Percentiles rank a stretch among this genome's conserved stretches.
phyloP scores from a whole-genome alignment of 176 grass and related monocot species.

The sorghum (Sorghum bicolor) region DNA sequence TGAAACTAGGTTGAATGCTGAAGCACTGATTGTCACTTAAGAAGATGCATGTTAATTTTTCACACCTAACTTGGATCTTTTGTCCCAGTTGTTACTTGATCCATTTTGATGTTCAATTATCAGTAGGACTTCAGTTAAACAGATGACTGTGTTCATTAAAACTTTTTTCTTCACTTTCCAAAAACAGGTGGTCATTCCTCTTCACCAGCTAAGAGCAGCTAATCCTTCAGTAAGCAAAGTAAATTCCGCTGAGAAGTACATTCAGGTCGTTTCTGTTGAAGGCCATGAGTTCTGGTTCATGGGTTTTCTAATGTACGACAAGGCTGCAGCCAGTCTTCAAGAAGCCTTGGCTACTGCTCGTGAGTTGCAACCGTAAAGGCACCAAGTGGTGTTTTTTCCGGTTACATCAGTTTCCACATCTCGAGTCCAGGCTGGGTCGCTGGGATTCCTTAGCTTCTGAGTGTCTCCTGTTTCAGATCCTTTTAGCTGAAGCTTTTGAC shows the following conservation, averaged over 20 bases:
- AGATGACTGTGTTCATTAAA: background rate
- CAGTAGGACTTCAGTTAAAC: background rate
- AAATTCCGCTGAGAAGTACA: constrained; percentile 72
- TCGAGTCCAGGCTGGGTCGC: background rate
- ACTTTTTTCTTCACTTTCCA: background rate
- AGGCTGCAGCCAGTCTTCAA: constrained; percentile 63
- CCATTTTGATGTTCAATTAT: background rate
- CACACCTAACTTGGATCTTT: background rate
- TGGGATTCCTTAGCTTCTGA: constrained; percentile 9
- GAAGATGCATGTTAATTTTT: background rate
- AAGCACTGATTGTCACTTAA: background rate
- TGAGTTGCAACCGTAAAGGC: constrained; percentile 56
- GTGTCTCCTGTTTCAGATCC: constrained; percentile 39
- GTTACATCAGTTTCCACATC: background rate
- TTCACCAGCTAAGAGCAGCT: constrained; percentile 68
- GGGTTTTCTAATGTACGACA: constrained; percentile 79
- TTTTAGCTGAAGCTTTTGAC: constrained; percentile 5
- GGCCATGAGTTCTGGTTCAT: constrained; percentile 93
- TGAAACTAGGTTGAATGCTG: background rate
- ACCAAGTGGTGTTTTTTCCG: background rate
- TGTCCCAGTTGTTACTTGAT: background rate
- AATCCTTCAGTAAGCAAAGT: constrained; percentile 85
- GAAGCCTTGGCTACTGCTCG: constrained; percentile 60
- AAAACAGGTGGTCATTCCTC: constrained; percentile 86
- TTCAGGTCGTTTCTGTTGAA: constrained; percentile 79